Evolutionary conservation across 805 yeast species (phyloP).

Genomic region (Candida piceae): DNA sequence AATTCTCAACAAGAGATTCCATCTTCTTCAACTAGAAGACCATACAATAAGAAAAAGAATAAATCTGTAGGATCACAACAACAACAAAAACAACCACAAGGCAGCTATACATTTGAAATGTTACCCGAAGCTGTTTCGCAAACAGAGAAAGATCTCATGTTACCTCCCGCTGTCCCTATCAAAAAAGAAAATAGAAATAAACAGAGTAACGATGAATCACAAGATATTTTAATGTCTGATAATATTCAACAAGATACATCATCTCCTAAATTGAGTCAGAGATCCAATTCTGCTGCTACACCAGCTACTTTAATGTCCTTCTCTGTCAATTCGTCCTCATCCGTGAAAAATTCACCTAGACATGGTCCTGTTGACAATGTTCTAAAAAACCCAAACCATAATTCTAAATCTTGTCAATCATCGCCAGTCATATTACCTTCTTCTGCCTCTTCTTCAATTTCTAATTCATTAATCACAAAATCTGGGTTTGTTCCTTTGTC

Average conservation of each 20-base stretch:
- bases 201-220: not conserved
- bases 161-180: conserved; percentile 23
- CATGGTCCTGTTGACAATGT: conserved; percentile 23
- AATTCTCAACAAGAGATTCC: too few species aligned
- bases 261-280: too few species aligned
- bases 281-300: conserved; percentile 20
- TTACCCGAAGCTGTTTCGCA: conserved; percentile 25
- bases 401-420: conserved; percentile 26
- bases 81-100: conserved; percentile 1
- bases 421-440: conserved; percentile 35
- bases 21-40: conserved; percentile 3
- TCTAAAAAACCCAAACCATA: conserved; percentile 28
- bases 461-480: too few species aligned
- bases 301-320: conserved; percentile 31
- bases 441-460: conserved; percentile 8
- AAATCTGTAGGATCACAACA: not conserved
- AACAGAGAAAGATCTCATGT: conserved; percentile 15
- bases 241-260: too few species aligned
- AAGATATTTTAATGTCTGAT: too few species aligned
- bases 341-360: conserved; percentile 16
- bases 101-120: too few species aligned
- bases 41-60: conserved; percentile 3
- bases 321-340: conserved; percentile 10
- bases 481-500: too few species aligned
- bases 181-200: conserved; percentile 2